phyloP scores from a whole-genome alignment of 2,329 filamentous ascomycete species.

The Sporothrix sp. region DNA sequence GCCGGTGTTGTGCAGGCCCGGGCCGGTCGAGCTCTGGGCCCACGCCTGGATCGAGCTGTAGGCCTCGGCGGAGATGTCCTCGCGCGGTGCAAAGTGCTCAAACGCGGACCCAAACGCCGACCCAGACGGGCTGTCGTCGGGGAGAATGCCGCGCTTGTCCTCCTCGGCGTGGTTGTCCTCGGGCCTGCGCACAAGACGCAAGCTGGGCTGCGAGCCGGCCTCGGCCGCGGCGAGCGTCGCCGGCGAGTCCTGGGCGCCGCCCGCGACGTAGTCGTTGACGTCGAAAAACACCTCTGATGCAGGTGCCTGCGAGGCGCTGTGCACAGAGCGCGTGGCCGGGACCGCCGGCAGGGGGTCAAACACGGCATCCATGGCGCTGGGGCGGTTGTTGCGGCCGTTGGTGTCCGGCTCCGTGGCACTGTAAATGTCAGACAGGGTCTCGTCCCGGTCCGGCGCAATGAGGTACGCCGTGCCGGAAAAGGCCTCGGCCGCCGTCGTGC shows the following conservation, averaged over 20 bases:
- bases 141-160: conserved; percentile 43
- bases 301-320: neutral
- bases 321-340: neutral
- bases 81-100: no score
- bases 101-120: no score
- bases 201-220: conserved; percentile 16
- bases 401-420: conserved; percentile 31
- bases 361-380: conserved; percentile 5
- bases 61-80: conserved; percentile 29
- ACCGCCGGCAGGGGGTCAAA: conserved; percentile 11
- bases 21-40: conserved; percentile 42
- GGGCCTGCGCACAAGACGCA: conserved; percentile 16
- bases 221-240: neutral
- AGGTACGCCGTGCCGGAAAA: conserved; percentile 25
- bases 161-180: conserved; percentile 30
- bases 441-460: conserved; percentile 37
- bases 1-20: conserved; percentile 27
- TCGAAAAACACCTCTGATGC: conserved; percentile 17
- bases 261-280: conserved; percentile 9
- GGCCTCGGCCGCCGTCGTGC: neutral
- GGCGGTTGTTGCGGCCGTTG: neutral
- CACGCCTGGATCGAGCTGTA: conserved; percentile 56
- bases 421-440: conserved; percentile 41
- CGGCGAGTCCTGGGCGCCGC: neutral
- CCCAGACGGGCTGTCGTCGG: no score